Evolutionary conservation across 306 rosid genomes (phyloP).

Genomic region (Gynostemma pentaphyllum): DNA sequence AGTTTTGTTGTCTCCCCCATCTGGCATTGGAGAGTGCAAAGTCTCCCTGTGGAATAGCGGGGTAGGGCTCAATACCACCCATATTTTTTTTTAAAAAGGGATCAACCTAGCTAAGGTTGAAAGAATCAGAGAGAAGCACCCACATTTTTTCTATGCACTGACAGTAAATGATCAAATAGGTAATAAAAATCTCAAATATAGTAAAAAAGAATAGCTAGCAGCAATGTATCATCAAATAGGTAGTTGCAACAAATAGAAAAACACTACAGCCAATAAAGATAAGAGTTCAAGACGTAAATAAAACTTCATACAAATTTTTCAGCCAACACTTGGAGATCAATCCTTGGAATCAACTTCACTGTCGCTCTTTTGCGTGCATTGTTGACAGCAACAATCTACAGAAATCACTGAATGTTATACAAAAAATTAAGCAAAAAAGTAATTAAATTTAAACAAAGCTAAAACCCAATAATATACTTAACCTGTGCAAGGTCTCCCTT

Average conservation of each 20-base stretch:
- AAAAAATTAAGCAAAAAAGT: conserved; percentile 7
- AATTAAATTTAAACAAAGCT: not conserved
- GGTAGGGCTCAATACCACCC: too few species aligned
- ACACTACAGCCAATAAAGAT: not conserved
- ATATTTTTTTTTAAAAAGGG: too few species aligned
- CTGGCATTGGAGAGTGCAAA: too few species aligned
- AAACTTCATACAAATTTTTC: conserved; percentile 66
- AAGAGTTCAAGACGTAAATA: conserved; percentile 1
- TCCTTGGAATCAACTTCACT: conserved; percentile 81
- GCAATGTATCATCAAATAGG: not conserved
- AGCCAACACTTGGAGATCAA: conserved; percentile 77
- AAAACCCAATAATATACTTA: conserved; percentile 8
- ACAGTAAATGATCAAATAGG: not conserved
- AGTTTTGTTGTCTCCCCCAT: too few species aligned
- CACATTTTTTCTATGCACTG: not conserved
- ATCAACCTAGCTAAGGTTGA: not conserved
- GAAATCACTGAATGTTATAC: conserved; percentile 14
- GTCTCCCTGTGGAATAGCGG: too few species aligned
- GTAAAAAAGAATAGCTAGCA: not conserved
- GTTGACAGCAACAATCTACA: conserved; percentile 68
- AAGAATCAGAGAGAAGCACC: not conserved
- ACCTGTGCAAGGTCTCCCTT: conserved; percentile 97
- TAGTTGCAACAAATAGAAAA: not conserved
- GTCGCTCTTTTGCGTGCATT: conserved; percentile 49
- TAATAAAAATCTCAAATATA: not conserved